Evolutionary conservation across 495 filamentous ascomycete genomes (phyloP), one percentile per base, ranked within the genome.

Genomic region (Penicillium pancosmium): DNA sequence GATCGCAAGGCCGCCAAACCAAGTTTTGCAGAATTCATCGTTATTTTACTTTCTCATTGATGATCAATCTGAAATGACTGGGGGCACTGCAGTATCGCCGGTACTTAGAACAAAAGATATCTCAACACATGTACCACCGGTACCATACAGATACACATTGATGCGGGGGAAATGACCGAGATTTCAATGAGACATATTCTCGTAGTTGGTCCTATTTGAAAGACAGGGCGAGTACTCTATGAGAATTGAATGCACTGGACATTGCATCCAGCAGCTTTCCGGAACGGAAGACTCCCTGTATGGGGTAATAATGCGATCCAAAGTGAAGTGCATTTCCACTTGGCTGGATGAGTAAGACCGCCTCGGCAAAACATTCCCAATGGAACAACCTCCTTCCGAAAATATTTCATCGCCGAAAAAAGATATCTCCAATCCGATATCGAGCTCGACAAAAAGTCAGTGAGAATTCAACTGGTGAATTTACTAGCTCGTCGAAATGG

Each of bases 401-500:
- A 56, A 59, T 55, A 55, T 60, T 55, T 51, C 34, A 6, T 55
- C 36, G 21, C 5, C 21, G 27, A 51, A 46, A 50, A 49, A 54
- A 41, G 51, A 54, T 34, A 41, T 18, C 33, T 5, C 11, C 21
- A 48, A 25, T 19, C 46, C 7, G 10, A n/a, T 54, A 40, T 40
- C 40, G 12, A 16, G 27, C 19, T 36, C 31, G 34, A n/a, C 11
- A 18, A 40, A 47, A 44, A 53, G 27, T 31, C 46, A 27, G 19
- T 48, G 21, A 5, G 23, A 48, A 31, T 48, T 48, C 23, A 48
- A 48, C 23, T 19, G 23, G 19, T 48, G 19, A 13, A 48, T 27
- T 27, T 3, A 23, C 21, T 27, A 9, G 46, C 23, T n/a, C 6
- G 16, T 16, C 38, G 66, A 34, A 55, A 91, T 91, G 89, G 82